phyloP scores from a whole-genome alignment of 1,284 basidiomycete genomes.

The Moniliophthora roreri region DNA sequence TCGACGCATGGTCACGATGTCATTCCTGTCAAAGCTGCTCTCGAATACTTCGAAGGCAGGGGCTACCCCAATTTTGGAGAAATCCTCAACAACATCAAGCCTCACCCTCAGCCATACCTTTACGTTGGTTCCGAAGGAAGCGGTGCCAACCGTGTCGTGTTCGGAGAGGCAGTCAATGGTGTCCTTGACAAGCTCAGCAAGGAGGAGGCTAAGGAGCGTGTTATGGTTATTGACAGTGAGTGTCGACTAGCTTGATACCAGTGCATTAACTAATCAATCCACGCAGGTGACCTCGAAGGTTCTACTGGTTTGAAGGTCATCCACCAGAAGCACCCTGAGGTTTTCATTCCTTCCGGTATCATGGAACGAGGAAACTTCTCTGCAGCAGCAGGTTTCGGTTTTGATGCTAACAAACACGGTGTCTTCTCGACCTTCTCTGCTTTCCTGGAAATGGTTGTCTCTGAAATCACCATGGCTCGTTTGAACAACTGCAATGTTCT shows the following conservation, averaged over 20 bases:
- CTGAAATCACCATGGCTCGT: constrained; percentile 88
- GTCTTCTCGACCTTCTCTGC: constrained; percentile 88
- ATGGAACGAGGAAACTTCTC: constrained; percentile 84
- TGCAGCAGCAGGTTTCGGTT: constrained; percentile 85
- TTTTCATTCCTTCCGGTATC: constrained; percentile 81
- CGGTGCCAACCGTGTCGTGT: constrained; percentile 78
- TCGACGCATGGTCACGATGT: constrained; percentile 81
- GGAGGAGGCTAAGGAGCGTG: constrained; percentile 75
- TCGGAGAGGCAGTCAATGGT: constrained; percentile 78
- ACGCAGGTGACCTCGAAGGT: constrained; percentile 74
- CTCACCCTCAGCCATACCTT: constrained; percentile 53
- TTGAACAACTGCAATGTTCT: constrained; percentile 85
- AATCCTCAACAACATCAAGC: constrained; percentile 69
- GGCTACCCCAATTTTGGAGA: constrained; percentile 58
- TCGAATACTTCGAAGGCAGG: constrained; percentile 67
- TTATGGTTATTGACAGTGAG: constrained; percentile 84
- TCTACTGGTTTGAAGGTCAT: constrained; percentile 85
- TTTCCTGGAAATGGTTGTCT: constrained; percentile 86
- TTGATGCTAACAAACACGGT: constrained; percentile 70
- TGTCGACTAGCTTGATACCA: constrained; percentile 5
- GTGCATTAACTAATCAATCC: constrained; percentile 9
- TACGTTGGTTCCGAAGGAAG: constrained; percentile 70
- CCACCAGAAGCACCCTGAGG: constrained; percentile 85
- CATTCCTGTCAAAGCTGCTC: constrained; percentile 73
- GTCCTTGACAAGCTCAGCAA: constrained; percentile 74